phyloP scores from a whole-genome alignment of 306 rosid genomes.

The Rosa rugosa region DNA sequence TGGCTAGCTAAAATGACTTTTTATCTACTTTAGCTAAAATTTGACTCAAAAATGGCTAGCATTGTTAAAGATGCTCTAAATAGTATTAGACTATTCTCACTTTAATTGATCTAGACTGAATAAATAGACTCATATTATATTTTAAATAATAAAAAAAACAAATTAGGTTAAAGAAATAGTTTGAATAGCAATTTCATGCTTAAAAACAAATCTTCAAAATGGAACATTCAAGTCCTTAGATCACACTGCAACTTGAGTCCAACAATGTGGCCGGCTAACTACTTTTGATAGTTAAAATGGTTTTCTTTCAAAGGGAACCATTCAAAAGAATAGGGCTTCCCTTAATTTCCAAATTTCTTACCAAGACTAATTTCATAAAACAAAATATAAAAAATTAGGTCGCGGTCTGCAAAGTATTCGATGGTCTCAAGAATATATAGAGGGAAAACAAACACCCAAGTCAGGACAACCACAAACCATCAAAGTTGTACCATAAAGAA shows the following conservation, averaged over 20 bases:
- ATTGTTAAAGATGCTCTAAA: no score
- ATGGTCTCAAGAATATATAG: constrained; percentile 4
- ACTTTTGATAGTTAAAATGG: not conserved
- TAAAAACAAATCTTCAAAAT: not conserved
- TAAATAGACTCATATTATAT: not conserved
- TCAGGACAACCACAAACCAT: constrained; percentile 24
- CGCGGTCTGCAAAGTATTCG: not conserved
- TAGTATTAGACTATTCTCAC: not conserved
- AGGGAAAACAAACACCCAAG: constrained; percentile 15
- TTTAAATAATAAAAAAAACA: not conserved
- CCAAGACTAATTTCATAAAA: not conserved
- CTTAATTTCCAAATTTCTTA: not conserved
- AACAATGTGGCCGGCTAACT: not conserved
- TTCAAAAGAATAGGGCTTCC: not conserved
- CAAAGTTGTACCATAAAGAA: constrained; percentile 12
- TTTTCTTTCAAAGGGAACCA: not conserved
- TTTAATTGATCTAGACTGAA: not conserved
- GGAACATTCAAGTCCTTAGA: not conserved
- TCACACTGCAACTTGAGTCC: not conserved
- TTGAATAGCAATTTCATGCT: not conserved
- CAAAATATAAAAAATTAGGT: not conserved
- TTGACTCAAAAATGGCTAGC: no score
- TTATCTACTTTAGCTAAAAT: no score
- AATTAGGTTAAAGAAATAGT: not conserved
- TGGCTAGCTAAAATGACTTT: no score